Conservation (phyloP, 164 flowering plant species). For the Annona cherimola region DNA sequence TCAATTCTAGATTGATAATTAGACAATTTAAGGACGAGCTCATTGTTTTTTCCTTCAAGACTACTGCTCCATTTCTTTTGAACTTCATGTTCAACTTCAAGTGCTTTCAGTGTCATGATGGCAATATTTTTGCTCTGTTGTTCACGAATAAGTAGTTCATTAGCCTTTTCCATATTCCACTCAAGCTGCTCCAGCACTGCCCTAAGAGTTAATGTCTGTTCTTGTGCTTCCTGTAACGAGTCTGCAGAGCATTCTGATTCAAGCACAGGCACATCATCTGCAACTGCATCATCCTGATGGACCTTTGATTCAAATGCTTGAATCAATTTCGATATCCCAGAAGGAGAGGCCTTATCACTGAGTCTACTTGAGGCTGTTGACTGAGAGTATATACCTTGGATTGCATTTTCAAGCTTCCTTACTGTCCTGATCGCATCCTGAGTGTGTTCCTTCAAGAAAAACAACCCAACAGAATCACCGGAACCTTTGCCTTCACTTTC, state of each 20-base stretch:
- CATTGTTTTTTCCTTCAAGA: slow-evolving; percentile 33
- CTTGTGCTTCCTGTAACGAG: slow-evolving; percentile 33
- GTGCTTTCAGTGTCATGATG: slow-evolving; percentile 30
- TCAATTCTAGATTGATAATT: slow-evolving; percentile 32
- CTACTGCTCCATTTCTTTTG: slow-evolving; percentile 31
- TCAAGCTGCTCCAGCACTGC: slow-evolving; percentile 39
- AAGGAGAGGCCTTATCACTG: slow-evolving; percentile 32
- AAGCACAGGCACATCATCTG: slow-evolving; percentile 25
- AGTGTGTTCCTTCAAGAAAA: slow-evolving; percentile 33
- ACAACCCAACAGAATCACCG: slow-evolving; percentile 37
- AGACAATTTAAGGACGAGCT: slow-evolving; percentile 35
- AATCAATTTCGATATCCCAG: slow-evolving; percentile 71
- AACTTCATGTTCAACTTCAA: slow-evolving; percentile 45
- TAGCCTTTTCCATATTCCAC: slow-evolving; percentile 38
- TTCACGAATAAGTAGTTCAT: slow-evolving; percentile 29
- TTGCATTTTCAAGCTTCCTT: slow-evolving; percentile 60
- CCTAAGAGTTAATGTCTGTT: slow-evolving; percentile 36
- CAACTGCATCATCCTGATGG: slow-evolving; percentile 46
- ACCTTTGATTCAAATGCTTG: slow-evolving; percentile 80
- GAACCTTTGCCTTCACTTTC: slow-evolving; percentile 22
- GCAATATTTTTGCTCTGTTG: slow-evolving; percentile 26
- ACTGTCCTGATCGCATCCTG: slow-evolving; percentile 46
- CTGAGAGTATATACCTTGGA: slow-evolving; percentile 51
- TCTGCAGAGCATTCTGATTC: slow-evolving; percentile 32
- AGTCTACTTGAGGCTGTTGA: slow-evolving; percentile 36